Base-by-base conservation (phyloP, 2,329 filamentous ascomycete genomes). In the Epichloe baconii region DNA sequence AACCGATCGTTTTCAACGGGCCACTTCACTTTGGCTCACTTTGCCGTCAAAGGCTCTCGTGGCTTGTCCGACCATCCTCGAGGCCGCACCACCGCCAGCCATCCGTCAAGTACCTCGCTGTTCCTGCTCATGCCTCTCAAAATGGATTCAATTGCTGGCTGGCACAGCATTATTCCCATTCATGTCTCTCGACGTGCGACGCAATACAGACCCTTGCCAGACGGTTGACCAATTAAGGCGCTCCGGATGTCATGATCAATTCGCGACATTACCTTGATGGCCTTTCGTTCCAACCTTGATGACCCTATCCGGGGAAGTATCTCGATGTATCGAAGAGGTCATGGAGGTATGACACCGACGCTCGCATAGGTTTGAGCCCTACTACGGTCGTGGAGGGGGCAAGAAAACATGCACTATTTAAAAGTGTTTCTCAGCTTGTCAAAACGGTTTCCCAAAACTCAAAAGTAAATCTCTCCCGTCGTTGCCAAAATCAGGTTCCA, bases 261-360 rank as follows among this genome's bases (percentile, higher is more conserved):
- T 44, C 38, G 45, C 35, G 15, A 19, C 12, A 46, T 21, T 12
- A 52, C 50, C 50, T 49, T 52, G 47, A 52, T 52, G 26, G 47
- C 23, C 26, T 17, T 14, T n/a, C 14, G 34, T 46, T 31, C 35
- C 41, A 43, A 52, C 50, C 50, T 46, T 52, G 50, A 52, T 52
- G 50, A 41, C 23, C 47, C 23, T 23, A 40, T 42, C 46, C 23
- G 17, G 42, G 12, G 34, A 45, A 41, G 50, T 52, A 48, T 52
- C 46, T 21, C 34, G 34, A 42, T 46, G 37, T 49, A 49, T 19
- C 12, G 11, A 19, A 35, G 15, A 19, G 6, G 12, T 17, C 10
- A 26, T 5, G 34, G 38, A 17, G 14, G 35, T 19, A 46, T 26
- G 21, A 14, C 10, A 15, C 21, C 40, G 31, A 14, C n/a, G 14